Evolutionary conservation across 2,329 filamentous ascomycete genomes (phyloP).

Genomic region (Trichothecium sympodiale): DNA sequence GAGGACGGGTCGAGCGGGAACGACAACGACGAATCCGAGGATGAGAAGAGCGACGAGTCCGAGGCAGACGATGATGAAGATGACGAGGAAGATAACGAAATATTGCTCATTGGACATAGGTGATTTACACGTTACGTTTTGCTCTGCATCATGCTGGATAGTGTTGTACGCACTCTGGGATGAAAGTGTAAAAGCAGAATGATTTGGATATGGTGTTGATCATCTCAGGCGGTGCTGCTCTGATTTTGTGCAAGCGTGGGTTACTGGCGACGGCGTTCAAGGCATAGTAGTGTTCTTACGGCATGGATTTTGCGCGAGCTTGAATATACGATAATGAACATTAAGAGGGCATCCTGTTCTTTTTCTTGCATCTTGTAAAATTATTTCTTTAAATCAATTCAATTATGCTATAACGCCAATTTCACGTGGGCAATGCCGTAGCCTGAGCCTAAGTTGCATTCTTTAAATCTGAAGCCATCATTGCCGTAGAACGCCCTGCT

Average conservation of each 20-base stretch:
- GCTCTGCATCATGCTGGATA: too few species aligned
- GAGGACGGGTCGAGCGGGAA: conserved; percentile 34
- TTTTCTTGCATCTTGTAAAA: too few species aligned
- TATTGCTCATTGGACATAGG: conserved; percentile 38
- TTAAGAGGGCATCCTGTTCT: too few species aligned
- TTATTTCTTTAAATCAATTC: too few species aligned
- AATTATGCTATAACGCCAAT: too few species aligned
- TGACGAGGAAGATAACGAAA: conserved; percentile 38
- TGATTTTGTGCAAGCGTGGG: neutral
- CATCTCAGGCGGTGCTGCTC: neutral
- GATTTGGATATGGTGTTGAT: neutral
- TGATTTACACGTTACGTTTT: conserved; percentile 17
- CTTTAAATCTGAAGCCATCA: neutral
- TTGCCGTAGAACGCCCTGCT: conserved; percentile 20
- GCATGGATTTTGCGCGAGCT: neutral
- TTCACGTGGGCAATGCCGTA: too few species aligned
- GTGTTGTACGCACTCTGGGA: too few species aligned
- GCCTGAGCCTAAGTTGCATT: neutral
- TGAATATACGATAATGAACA: too few species aligned
- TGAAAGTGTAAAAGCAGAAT: conserved; percentile 5
- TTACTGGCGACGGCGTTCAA: conserved; percentile 11
- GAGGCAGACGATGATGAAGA: conserved; percentile 37
- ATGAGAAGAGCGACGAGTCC: conserved; percentile 28
- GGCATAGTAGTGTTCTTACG: neutral
- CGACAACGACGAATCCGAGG: conserved; percentile 27